Evolutionary conservation across 2,329 filamentous ascomycete species (phyloP).

Genomic region (Trichoderma pleuroti): DNA sequence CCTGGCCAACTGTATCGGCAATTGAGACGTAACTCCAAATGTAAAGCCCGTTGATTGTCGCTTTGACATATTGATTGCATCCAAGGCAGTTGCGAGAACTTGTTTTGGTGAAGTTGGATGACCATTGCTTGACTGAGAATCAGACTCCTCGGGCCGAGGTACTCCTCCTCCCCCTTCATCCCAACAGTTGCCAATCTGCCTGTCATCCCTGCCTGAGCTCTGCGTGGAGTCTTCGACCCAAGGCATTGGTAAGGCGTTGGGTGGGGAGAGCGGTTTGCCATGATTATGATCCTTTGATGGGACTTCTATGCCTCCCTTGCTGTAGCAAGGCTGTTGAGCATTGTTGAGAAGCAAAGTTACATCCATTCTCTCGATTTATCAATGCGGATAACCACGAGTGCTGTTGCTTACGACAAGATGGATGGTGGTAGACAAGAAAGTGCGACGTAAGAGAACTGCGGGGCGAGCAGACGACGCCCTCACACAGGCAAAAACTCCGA

Average conservation of each 20-base stretch:
- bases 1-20: background rate
- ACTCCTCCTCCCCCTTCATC: constrained; percentile 49
- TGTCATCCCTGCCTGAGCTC: constrained; percentile 19
- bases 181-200: constrained; percentile 42
- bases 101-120: constrained; percentile 27
- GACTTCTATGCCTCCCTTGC: constrained; percentile 15
- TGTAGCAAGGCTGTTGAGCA: constrained; percentile 24
- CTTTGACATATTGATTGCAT: constrained; percentile 24
- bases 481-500: background rate
- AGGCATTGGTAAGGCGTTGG: constrained; percentile 32
- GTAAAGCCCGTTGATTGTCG: constrained; percentile 31
- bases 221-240: constrained; percentile 30
- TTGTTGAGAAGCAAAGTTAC: constrained; percentile 42
- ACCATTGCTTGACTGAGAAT: constrained; percentile 26
- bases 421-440: background rate
- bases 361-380: constrained; percentile 33
- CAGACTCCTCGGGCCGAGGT: constrained; percentile 40
- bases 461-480: background rate
- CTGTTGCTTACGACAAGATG: background rate
- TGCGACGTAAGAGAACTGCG: background rate
- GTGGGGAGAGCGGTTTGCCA: background rate
- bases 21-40: background rate
- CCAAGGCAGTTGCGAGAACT: constrained; percentile 21
- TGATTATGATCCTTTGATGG: constrained; percentile 18
- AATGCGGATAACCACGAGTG: background rate